Base-by-base conservation (phyloP, 179 eudicot genomes). In the Spergularia azorica region DNA sequence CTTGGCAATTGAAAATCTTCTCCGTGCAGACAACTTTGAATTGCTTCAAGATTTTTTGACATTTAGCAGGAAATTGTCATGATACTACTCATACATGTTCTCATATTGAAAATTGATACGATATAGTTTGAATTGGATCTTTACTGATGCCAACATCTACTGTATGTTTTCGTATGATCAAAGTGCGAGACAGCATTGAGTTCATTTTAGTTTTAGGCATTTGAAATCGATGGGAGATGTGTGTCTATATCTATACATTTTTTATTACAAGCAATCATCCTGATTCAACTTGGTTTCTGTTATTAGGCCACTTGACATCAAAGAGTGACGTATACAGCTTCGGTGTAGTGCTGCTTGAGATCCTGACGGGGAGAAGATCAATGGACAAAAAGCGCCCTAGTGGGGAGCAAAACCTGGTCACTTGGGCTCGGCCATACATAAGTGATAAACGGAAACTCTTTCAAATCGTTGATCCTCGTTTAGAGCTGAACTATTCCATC, bases 381-480 rank as follows among this genome's bases (percentile, higher is more conserved):
- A 83, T 85, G 86, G 88, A 85, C 83, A 85, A 85, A 83, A 85
- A 81, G 74, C 86, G 86, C 51, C 86, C 86, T 3, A 85, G 82
- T 26, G 84, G 77, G 20, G 88, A 85, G 70, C 88, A 85, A 73
- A 85, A 85, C 64, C 79, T 85, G 2, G 88, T 85, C 4, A 78
- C 84, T 9, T 85, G 86, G 88, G 88, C 86, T 41, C 76, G 86
- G 2, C 84, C 88, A 20, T 80, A 83, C 75, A 57, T 85, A 39
- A 83, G 58, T 1, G 88, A 85, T 60, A 83, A 80, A 71, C 66
- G 84, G 14, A 85, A 80, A 72, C 77, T 85, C 55, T 85, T 80
- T 73, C 88, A 83, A 54, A 58, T 85, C 48, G 88, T 85, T 12
- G 88, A 85, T 77, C 86, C 86, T 38, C 82, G 88, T 18, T 71